phyloP scores from a whole-genome alignment of 345 rosid genomes.

The Hibiscus tridactylites region DNA sequence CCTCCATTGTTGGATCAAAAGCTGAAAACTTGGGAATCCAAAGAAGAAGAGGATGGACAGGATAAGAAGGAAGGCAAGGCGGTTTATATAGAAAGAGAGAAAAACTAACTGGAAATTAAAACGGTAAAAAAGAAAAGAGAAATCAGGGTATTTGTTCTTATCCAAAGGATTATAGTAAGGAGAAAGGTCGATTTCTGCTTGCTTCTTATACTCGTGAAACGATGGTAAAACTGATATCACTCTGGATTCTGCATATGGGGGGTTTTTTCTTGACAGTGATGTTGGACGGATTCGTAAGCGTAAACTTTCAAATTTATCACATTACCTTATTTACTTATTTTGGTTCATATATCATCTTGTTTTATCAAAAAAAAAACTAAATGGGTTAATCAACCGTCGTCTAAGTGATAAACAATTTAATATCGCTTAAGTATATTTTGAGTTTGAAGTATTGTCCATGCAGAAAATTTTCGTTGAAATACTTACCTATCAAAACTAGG shows the following conservation, averaged over 20 bases:
- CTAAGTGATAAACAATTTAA: no score
- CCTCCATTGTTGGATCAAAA: slow-evolving; percentile 28
- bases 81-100: slow-evolving; percentile 23
- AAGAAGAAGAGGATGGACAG: not conserved
- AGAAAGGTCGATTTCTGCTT: slow-evolving; percentile 1
- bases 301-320: not conserved
- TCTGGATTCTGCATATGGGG: not conserved
- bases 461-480: no score
- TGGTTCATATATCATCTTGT: no score
- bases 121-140: not conserved
- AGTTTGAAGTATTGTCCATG: no score
- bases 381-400: no score
- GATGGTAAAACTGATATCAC: slow-evolving; percentile 5
- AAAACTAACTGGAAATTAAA: slow-evolving; percentile 1
- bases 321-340: not conserved
- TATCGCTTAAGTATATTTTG: no score
- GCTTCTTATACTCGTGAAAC: not conserved
- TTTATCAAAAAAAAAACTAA: no score
- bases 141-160: not conserved
- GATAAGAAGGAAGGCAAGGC: not conserved
- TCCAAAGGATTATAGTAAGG: not conserved
- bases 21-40: not conserved
- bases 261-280: not conserved
- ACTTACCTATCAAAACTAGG: no score
- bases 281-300: not conserved